Evolutionary conservation across 1,284 basidiomycete species (phyloP), one percentile per base, ranked within the genome.

Genomic region (Sutorius eximius): DNA sequence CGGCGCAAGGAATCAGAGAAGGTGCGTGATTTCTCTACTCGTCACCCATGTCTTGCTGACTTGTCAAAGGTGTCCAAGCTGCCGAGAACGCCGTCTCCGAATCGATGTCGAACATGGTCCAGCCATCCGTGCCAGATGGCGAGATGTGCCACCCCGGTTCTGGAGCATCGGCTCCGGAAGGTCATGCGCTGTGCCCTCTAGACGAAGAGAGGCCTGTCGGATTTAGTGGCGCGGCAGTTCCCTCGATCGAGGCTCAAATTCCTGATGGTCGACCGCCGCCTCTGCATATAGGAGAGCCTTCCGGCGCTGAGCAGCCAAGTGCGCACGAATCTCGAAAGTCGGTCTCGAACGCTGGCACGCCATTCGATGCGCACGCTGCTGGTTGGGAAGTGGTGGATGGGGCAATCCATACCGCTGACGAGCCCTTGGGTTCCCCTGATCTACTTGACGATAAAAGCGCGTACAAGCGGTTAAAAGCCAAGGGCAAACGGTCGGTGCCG

Each of bases 181-280:
- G 88, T 61, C 78, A 82, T 11, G 76, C 75, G 58, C 82, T 82
- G 24, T 82, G 70, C 62, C 78, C 77, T 32, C 71, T 71, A n/a
- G 77, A 82, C 3, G 84, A 83, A 5, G 64, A 80, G 58, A 75
- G 80, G 59, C 72, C 73, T 27, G 72, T 75, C 20, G 85, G 85
- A 1, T 89, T 90, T 67, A 79, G 86, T 0, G 82, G 82, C 59
- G 75, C 85, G 1, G 74, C 82, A 10, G 82, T 90, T 1, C 89
- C 90, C 0, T 89, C 85, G 0, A 67, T 90, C 7, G 91, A 92
- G 67, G 87, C 91, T 71, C 83, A 86, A 68, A 77, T 76, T 0
- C 73, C 89, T 24, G 67, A 86, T 51, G 62, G 70, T 27, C 66
- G 65, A 18, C 72, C 74, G 3, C 60, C 61, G 3, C 36, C 57